Conservation (phyloP, 2,329 filamentous ascomycete species). For the Colletotrichum sp. region DNA sequence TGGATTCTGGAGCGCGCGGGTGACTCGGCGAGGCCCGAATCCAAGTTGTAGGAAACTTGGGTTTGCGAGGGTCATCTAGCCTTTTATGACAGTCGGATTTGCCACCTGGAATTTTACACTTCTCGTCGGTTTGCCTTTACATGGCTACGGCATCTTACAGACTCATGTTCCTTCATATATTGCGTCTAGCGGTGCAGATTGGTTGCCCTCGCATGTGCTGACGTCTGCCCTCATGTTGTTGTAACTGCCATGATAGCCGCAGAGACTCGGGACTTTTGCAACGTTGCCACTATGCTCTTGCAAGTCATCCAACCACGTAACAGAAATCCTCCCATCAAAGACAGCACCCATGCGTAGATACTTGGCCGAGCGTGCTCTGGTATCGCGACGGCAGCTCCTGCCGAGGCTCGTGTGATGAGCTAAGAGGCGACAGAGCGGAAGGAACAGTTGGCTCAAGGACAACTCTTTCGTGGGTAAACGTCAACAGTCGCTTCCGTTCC, state of each 20-base stretch:
- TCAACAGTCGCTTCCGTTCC: neutral
- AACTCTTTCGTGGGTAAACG: neutral
- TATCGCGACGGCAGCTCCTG: neutral
- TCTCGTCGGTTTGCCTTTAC: neutral
- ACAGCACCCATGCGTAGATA: neutral
- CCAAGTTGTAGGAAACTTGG: slow-evolving; percentile 40
- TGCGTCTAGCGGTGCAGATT: neutral
- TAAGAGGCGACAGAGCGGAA: neutral
- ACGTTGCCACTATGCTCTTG: neutral
- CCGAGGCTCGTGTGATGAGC: neutral
- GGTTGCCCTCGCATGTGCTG: neutral
- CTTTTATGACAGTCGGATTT: neutral
- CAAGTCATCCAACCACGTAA: neutral
- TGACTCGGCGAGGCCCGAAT: slow-evolving; percentile 26
- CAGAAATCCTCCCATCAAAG: neutral
- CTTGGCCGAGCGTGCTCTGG: neutral
- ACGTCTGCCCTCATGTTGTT: neutral
- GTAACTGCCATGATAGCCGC: neutral
- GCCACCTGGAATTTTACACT: neutral
- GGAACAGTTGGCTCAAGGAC: neutral
- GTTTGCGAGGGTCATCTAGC: neutral
- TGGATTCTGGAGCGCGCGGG: slow-evolving; percentile 63
- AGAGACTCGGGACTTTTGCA: neutral
- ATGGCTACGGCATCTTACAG: neutral
- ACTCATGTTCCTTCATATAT: neutral